Evolutionary conservation across 163 green algal species (phyloP), one percentile per base, ranked within the genome.

Genomic region (Coccomyxa subellipsoidea): DNA sequence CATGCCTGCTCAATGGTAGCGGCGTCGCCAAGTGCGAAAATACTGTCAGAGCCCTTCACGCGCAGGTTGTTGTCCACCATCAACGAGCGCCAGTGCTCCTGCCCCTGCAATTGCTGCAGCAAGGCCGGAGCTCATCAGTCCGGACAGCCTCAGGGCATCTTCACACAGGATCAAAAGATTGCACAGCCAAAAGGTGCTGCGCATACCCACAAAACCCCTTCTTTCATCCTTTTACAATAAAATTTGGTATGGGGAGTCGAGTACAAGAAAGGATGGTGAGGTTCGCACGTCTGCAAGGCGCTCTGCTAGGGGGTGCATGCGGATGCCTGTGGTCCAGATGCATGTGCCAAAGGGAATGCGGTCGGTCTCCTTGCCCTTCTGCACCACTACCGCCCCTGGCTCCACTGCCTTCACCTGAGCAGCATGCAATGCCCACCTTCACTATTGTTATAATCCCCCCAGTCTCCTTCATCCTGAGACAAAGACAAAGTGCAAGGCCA

Each of bases 291-390:
- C 54, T 36, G 47, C 40, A 21, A 91, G 69, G 59, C 80, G 66
- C 53, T 80, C 39, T 1, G 73, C 71, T 35, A 92, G 76, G 7
- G 88, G 86, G 54, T 89, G 78, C 80, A 88, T 88, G 54, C 79
- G 83, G 59, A 90, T 84, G 38, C 88, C 88, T 32, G 88, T 90
- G 25, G 72, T 83, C 88, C 88, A 92, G 23, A 92, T 83, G 77
- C 83, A 89, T 31, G 85, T 86, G 75, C 88, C 88, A 76, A 83
- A 88, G 12, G 79, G 53, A 10, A 92, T 77, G 40, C 39, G 76
- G 54, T 73, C 38, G 34, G 82, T 72, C 6, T 53, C 54, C 40
- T 82, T 54, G n/a, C 37, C 78, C 21, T 77, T 78, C 31, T 80
- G 66, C 54, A 82, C 54, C 25, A 86, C 69, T 69, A 89, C 40